Conservation (phyloP, 208 protist genomes). For the Angomonas deanei region DNA sequence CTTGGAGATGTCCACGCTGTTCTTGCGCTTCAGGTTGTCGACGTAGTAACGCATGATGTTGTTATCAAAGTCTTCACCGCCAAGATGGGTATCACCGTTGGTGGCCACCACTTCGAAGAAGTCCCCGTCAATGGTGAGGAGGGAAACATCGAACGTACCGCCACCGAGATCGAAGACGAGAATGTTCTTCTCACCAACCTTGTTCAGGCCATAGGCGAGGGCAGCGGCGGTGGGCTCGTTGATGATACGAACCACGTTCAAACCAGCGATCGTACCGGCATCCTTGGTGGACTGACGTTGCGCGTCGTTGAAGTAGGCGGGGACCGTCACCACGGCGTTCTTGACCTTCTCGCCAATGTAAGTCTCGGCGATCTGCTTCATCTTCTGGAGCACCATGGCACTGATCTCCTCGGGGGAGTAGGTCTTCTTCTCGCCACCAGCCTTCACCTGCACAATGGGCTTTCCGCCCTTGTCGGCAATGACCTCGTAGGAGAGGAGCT, state of each 20-base stretch:
- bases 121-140: conserved; percentile 98
- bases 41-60: conserved; percentile 96
- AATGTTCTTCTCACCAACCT: conserved; percentile 88
- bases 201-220: conserved; percentile 98
- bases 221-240: conserved; percentile 99
- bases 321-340: conserved; percentile 97
- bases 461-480: conserved; percentile 73
- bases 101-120: conserved; percentile 99
- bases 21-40: conserved; percentile 92
- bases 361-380: conserved; percentile 90
- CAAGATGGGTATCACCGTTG: conserved; percentile 98
- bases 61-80: conserved; percentile 99
- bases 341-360: conserved; percentile 92
- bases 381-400: conserved; percentile 88
- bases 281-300: conserved; percentile 99
- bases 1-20: conserved; percentile 63
- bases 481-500: conserved; percentile 89
- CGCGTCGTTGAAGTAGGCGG: conserved; percentile 99
- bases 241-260: conserved; percentile 99
- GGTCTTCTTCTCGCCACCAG: conserved; percentile 55
- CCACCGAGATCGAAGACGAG: conserved; percentile 98
- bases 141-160: conserved; percentile 98
- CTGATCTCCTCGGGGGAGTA: conserved; percentile 85
- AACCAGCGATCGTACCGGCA: conserved; percentile 96
- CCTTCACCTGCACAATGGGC: conserved; percentile 69